phyloP scores from a whole-genome alignment of 1,139 yeast species.

The Yamadazyma buinensis region DNA sequence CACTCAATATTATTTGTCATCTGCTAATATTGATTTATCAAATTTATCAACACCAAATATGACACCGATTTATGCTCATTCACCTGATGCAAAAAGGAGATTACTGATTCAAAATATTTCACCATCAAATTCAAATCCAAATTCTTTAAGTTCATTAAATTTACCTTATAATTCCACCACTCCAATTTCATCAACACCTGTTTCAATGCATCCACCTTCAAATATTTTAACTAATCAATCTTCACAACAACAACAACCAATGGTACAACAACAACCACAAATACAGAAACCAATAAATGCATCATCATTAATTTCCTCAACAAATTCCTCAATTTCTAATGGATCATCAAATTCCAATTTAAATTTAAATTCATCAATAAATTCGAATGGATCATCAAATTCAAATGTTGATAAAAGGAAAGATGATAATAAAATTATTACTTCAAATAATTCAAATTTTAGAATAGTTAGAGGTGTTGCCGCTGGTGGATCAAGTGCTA shows the following conservation, averaged over 20 bases:
- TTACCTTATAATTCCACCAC: not conserved
- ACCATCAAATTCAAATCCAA: not conserved
- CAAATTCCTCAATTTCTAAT: too few species aligned
- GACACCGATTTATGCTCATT: slow-evolving; percentile 7
- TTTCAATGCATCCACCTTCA: not conserved
- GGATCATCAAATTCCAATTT: not conserved
- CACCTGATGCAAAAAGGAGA: slow-evolving; percentile 1
- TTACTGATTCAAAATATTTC: not conserved
- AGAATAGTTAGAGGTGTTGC: slow-evolving; percentile 54
- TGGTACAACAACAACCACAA: too few species aligned
- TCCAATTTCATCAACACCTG: too few species aligned
- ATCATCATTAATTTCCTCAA: too few species aligned
- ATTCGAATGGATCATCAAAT: not conserved
- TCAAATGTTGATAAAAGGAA: slow-evolving; percentile 3
- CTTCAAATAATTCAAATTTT: slow-evolving; percentile 18
- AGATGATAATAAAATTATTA: slow-evolving; percentile 15
- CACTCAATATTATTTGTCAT: slow-evolving; percentile 4
- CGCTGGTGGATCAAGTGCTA: slow-evolving; percentile 55
- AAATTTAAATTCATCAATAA: not conserved
- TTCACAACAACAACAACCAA: too few species aligned
- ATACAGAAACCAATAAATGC: too few species aligned
- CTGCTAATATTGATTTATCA: slow-evolving; percentile 11
- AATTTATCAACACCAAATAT: slow-evolving; percentile 11
- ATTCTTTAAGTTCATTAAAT: not conserved
- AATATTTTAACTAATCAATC: not conserved